Conservation (phyloP, 176 grass and related monocot species). For the Triticum timopheevii region DNA sequence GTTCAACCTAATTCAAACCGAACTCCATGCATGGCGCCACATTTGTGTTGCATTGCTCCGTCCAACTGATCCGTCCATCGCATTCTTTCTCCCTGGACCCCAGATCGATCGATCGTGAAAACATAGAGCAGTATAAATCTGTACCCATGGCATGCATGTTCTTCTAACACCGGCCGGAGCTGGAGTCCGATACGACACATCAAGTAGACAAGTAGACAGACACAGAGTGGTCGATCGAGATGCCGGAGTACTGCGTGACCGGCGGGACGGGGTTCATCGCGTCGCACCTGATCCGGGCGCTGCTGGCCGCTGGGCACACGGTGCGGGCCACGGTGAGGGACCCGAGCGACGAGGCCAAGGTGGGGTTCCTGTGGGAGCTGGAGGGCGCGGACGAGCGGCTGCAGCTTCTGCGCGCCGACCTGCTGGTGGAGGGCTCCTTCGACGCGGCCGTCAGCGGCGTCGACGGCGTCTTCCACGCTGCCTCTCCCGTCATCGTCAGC, state of each 20-base stretch:
- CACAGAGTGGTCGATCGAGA: background rate
- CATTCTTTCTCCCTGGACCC: background rate
- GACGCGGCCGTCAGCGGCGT: constrained; percentile 58
- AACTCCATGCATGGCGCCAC: background rate
- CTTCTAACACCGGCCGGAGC: background rate
- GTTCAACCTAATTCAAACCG: constrained; percentile 38
- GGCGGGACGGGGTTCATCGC: constrained; percentile 83
- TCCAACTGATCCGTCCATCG: background rate
- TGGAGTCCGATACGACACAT: background rate
- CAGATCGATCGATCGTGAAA: background rate
- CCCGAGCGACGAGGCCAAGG: constrained; percentile 54
- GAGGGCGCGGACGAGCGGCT: constrained; percentile 68
- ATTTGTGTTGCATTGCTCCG: background rate
- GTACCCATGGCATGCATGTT: background rate
- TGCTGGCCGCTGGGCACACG: constrained; percentile 56
- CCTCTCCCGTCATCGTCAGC: constrained; percentile 48
- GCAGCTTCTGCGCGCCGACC: constrained; percentile 57
- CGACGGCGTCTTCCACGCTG: constrained; percentile 86
- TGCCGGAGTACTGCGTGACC: constrained; percentile 79
- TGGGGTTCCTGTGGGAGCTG: constrained; percentile 73
- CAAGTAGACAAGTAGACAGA: too few relatives aligned
- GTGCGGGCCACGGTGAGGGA: constrained; percentile 77
- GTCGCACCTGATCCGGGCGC: constrained; percentile 53
- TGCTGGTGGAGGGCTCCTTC: constrained; percentile 73
- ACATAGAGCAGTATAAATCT: background rate